These are phyloP conservation scores for Hsuehochloa calcarea DNA, from an alignment of 176 grass and related monocot species.

Conservation along the genomic window DNA sequence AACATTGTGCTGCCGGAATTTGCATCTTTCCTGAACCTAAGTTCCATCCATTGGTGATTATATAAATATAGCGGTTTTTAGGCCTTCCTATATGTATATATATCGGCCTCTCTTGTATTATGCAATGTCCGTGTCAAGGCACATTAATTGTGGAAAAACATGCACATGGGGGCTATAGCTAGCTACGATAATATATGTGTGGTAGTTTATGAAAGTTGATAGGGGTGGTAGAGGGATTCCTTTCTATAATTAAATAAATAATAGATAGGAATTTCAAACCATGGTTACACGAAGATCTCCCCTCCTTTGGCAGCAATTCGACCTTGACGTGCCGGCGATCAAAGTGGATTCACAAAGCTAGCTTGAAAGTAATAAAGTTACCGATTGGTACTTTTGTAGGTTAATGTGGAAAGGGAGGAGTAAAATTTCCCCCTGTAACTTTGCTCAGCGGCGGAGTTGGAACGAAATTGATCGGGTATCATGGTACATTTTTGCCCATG, in stretches of 20 bases:
- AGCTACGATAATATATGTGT: background rate
- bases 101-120: too few species aligned
- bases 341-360: background rate
- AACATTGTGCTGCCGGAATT: background rate
- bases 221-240: background rate
- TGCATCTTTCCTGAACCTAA: too few species aligned
- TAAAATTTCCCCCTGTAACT: background rate
- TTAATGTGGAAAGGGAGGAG: background rate
- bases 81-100: background rate
- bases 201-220: background rate
- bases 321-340: background rate
- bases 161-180: background rate
- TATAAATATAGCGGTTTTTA: background rate
- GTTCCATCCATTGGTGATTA: too few species aligned
- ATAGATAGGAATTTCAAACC: background rate
- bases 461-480: too few species aligned
- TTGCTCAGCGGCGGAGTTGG: too few species aligned
- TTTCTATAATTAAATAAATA: background rate
- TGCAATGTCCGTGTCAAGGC: background rate
- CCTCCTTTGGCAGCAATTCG: background rate
- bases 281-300: background rate
- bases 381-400: background rate
- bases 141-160: background rate
- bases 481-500: too few species aligned
- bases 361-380: background rate